A percentile compares a stretch with the other conserved stretches of the same genome.
phyloP scores from a whole-genome alignment of 352 stramenopile species.

The Globisporangium viniferum region DNA sequence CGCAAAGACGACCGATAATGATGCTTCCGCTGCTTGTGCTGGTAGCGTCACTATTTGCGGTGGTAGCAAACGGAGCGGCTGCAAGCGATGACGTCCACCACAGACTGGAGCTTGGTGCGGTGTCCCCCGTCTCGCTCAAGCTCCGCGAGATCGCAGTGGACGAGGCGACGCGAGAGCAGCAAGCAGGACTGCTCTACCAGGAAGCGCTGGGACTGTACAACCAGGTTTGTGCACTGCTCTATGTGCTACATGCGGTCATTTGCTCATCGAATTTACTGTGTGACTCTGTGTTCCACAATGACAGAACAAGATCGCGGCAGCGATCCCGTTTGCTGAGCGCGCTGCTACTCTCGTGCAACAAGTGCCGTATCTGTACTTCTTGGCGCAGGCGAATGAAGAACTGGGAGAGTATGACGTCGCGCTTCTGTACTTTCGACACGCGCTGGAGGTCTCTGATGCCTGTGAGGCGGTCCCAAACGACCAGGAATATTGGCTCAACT shows the following conservation, averaged over 20 bases:
- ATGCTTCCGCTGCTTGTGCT: background rate
- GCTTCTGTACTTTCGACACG: slow-evolving; percentile 2
- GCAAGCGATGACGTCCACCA: background rate
- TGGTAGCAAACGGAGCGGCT: background rate
- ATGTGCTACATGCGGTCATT: background rate
- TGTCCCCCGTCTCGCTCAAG: background rate
- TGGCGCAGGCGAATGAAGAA: slow-evolving; percentile 2
- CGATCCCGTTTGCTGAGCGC: background rate
- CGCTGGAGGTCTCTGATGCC: background rate
- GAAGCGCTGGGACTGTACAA: background rate
- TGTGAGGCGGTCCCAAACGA: background rate
- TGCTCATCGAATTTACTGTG: background rate
- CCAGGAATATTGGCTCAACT: slow-evolving; percentile 12
- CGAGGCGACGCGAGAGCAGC: background rate
- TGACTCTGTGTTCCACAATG: background rate
- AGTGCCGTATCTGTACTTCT: slow-evolving; percentile 12
- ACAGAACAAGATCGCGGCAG: slow-evolving; percentile 8
- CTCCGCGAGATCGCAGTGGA: background rate
- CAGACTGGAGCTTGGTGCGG: background rate
- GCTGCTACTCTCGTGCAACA: background rate
- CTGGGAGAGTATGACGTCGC: background rate
- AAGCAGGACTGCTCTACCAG: background rate
- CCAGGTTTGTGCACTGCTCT: background rate
- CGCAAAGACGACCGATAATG: background rate
- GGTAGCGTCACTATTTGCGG: background rate